These are phyloP conservation scores for Clavispora santaluciae DNA, from an alignment of 805 yeast genomes.

Conservation along the genomic window DNA sequence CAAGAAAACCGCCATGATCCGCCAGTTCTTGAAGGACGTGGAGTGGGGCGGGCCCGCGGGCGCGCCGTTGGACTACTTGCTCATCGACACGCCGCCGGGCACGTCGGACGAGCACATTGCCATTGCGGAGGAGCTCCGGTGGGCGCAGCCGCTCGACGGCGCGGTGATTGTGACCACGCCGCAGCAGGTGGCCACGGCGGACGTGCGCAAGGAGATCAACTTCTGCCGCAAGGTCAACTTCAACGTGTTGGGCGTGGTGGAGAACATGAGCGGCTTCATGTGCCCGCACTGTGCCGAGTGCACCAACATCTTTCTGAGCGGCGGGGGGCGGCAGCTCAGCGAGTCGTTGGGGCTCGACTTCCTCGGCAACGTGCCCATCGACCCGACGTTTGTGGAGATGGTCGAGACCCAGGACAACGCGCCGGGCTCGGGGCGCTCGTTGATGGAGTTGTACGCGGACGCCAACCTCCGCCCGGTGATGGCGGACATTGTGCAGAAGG, in stretches of 20 bases:
- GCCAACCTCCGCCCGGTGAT: slow-evolving; percentile 36
- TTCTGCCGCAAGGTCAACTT: slow-evolving; percentile 86
- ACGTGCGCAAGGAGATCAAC: slow-evolving; percentile 89
- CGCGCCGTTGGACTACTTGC: slow-evolving; percentile 56
- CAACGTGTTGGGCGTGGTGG: slow-evolving; percentile 78
- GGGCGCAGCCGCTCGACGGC: slow-evolving; percentile 70
- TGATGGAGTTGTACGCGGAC: slow-evolving; percentile 31
- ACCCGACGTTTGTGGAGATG: slow-evolving; percentile 83
- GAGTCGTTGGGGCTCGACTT: slow-evolving; percentile 55
- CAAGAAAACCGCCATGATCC: slow-evolving; percentile 94
- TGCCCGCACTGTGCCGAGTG: slow-evolving; percentile 93
- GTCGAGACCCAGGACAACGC: slow-evolving; percentile 58
- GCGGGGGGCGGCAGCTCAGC: slow-evolving; percentile 84
- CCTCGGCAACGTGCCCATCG: slow-evolving; percentile 88
- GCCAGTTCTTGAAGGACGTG: slow-evolving; percentile 88
- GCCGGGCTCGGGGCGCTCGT: slow-evolving; percentile 21
- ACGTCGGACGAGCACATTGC: slow-evolving; percentile 98
- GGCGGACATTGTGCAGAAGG: slow-evolving; percentile 30
- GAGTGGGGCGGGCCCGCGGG: slow-evolving; percentile 67
- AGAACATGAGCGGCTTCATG: slow-evolving; percentile 94
- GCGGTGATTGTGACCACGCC: slow-evolving; percentile 97
- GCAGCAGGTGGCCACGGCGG: slow-evolving; percentile 87
- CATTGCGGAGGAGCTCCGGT: slow-evolving; percentile 82
- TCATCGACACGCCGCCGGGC: slow-evolving; percentile 98
- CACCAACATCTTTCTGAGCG: slow-evolving; percentile 86